These are phyloP conservation scores for Amyloporia xantha DNA, from an alignment of 768 basidiomycete genomes.

Conservation along the genomic window DNA sequence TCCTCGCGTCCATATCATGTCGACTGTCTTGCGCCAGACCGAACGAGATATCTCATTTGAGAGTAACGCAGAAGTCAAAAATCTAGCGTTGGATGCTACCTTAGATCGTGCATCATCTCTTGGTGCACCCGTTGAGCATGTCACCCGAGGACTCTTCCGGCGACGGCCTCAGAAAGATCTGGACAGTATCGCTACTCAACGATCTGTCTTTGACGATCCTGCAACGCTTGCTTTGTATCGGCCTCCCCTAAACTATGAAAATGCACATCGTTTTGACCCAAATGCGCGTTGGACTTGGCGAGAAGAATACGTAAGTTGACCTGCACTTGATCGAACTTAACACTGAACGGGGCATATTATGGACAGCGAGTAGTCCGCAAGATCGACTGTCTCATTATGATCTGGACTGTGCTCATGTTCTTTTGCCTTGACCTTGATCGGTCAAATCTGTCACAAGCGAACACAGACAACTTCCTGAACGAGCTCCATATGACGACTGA, in stretches of 20 bases:
- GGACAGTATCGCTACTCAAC: slow-evolving; percentile 52
- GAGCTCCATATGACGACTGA: slow-evolving; percentile 57
- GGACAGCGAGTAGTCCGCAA: slow-evolving; percentile 46
- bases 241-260: slow-evolving; percentile 51
- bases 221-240: slow-evolving; percentile 40
- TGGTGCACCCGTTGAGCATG: slow-evolving; percentile 23
- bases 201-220: slow-evolving; percentile 58
- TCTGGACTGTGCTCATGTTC: slow-evolving; percentile 61
- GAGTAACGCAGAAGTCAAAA: neutral
- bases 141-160: slow-evolving; percentile 23
- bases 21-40: neutral
- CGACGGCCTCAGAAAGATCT: slow-evolving; percentile 30
- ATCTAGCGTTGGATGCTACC: no score
- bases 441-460: slow-evolving; percentile 57
- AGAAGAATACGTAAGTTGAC: slow-evolving; percentile 46
- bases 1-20: neutral
- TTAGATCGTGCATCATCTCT: slow-evolving; percentile 13
- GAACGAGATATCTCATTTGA: neutral
- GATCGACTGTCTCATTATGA: slow-evolving; percentile 52
- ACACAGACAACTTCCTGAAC: slow-evolving; percentile 60
- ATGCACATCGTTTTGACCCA: slow-evolving; percentile 58
- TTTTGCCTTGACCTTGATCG: slow-evolving; percentile 54
- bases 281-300: slow-evolving; percentile 64
- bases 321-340: neutral
- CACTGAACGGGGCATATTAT: neutral